These are phyloP conservation scores for Eucalyptus marginata DNA, from an alignment of 345 rosid species.

Conservation along the genomic window DNA sequence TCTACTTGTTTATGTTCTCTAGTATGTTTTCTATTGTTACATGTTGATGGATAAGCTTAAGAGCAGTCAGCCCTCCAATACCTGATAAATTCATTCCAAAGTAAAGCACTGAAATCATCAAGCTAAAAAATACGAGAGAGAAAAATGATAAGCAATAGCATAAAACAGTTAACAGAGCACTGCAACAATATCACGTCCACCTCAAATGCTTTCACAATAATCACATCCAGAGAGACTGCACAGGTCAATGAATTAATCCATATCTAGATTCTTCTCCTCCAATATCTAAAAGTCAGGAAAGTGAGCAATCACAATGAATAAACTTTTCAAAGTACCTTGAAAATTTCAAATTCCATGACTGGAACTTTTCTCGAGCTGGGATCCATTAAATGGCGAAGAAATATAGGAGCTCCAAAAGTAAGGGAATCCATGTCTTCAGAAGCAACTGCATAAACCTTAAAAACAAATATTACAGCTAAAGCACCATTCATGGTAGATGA, in stretches of 20 bases:
- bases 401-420: slow-evolving; percentile 81
- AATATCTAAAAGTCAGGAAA: slow-evolving; percentile 32
- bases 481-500: too few relatives aligned
- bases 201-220: slow-evolving; percentile 92
- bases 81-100: too few relatives aligned
- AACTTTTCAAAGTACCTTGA: slow-evolving; percentile 36
- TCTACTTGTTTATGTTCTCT: too few relatives aligned
- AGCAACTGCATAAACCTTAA: too few relatives aligned
- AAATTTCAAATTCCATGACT: slow-evolving; percentile 76
- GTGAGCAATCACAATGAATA: not conserved
- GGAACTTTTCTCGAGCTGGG: slow-evolving; percentile 86
- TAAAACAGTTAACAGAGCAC: not conserved
- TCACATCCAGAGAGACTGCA: slow-evolving; percentile 96
- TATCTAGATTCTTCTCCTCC: slow-evolving; percentile 69
- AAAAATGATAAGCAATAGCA: too few relatives aligned
- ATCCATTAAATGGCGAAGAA: slow-evolving; percentile 91
- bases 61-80: too few relatives aligned
- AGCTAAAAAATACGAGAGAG: not conserved
- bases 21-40: too few relatives aligned
- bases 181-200: not conserved
- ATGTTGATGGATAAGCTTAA: too few relatives aligned
- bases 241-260: slow-evolving; percentile 93
- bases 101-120: too few relatives aligned
- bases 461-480: too few relatives aligned
- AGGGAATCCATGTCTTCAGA: not conserved